Evolutionary conservation across 345 rosid species (phyloP), one percentile per base, ranked within the genome.

Genomic region (Ceriops zippeliana): DNA sequence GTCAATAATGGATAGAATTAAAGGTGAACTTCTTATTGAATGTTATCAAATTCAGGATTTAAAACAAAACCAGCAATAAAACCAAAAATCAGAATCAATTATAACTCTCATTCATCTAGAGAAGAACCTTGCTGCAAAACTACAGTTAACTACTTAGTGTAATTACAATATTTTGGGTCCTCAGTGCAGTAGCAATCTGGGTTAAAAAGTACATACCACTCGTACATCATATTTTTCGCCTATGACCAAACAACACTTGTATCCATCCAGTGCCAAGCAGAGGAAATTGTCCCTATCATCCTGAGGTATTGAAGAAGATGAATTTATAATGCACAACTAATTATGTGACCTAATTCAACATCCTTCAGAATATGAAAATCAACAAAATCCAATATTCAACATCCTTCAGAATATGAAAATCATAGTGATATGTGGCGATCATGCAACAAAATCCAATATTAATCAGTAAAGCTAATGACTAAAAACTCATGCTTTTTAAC

Each of bases 211-310:
- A 58, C 92, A 20, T 87, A 93, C 98, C 98, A 86, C 97, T 82
- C 91, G 86, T 56, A 90, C 92, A 61, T 93, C 98, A 83, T 93
- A 90, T 75, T 90, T 90, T 82, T 90, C 92, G 54, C 90, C 96
- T 72, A 87, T 83, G 56, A 90, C 91, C 84, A 93, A 73, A 81
- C 97, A 93, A 28, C 82, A 85, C 66, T 86, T 85, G 78, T 93
- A 93, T 70, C 97, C 98, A 75, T 93, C 97, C 90, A 93, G 77
- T 54, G 98, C 92, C 58, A 89, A 77, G 84, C 77, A 76, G 76
- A 93, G 97, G 82, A 93, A 89, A 81, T 87, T 89, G 82, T 93
- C 92, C 73, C 86, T 86, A 81, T 93, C 98, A 81, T 83, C 90
- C 98, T 93, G 87, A 63, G 47, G 63, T 30, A 72, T 71, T 22